A percentile compares a stretch with the other conserved stretches of the same genome.
Evolutionary conservation across 1,139 yeast species (phyloP).

Genomic region (Pichia terricola): DNA sequence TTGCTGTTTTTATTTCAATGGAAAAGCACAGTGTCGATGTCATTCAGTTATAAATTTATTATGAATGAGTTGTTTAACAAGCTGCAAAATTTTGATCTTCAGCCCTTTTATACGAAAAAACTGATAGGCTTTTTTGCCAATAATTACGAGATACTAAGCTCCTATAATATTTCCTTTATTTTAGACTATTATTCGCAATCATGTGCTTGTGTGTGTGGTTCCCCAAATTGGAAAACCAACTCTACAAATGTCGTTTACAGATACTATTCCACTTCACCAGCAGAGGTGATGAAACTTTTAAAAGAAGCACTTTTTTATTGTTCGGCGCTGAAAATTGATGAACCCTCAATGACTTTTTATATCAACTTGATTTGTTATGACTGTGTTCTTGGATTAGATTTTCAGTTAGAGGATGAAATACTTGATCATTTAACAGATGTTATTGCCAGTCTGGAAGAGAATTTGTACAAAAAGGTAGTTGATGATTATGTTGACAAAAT

Average conservation of each 20-base stretch:
- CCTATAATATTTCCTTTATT: conserved; percentile 14
- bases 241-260: conserved; percentile 35
- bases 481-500: conserved; percentile 9
- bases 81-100: conserved; percentile 9
- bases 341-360: conserved; percentile 10
- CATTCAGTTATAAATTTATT: conserved; percentile 4
- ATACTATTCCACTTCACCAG: conserved; percentile 37
- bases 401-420: conserved; percentile 6
- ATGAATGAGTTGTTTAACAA: conserved; percentile 12
- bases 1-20: conserved; percentile 8
- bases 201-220: conserved; percentile 44
- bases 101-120: conserved; percentile 2
- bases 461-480: conserved; percentile 6
- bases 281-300: conserved; percentile 35
- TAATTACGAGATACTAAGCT: conserved; percentile 11
- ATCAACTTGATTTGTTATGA: conserved; percentile 11
- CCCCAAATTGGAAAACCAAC: conserved; percentile 44
- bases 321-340: conserved; percentile 13
- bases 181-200: conserved; percentile 36
- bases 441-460: conserved; percentile 4
- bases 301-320: conserved; percentile 35
- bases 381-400: conserved; percentile 7
- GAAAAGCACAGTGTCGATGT: neutral
- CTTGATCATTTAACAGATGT: conserved; percentile 6
- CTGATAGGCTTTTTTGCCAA: conserved; percentile 11